phyloP scores from a whole-genome alignment of 192 early-diverging fungal species.

The Mortierella antarctica region DNA sequence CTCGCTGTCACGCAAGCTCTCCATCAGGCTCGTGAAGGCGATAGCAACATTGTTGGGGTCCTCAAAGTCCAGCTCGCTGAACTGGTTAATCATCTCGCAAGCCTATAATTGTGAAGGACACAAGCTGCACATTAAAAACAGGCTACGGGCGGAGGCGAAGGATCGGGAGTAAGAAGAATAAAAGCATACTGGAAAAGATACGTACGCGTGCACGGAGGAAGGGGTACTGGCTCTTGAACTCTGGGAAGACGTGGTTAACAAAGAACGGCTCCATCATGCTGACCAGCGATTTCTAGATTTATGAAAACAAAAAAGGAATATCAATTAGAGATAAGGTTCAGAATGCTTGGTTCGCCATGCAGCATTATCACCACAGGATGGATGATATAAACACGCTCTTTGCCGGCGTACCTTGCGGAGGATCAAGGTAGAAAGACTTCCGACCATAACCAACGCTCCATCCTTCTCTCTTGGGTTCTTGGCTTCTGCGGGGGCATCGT shows the following conservation, averaged over 20 bases:
- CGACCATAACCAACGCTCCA: conserved; percentile 91
- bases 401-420: conserved; percentile 60
- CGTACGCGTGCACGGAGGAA: conserved; percentile 86
- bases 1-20: conserved; percentile 79
- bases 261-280: conserved; percentile 88
- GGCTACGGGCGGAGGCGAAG: background rate
- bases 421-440: conserved; percentile 72
- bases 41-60: conserved; percentile 66
- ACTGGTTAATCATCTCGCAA: conserved; percentile 64
- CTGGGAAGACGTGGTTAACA: conserved; percentile 88
- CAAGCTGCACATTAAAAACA: background rate
- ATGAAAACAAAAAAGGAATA: background rate
- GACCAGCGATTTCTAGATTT: conserved; percentile 59
- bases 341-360: background rate
- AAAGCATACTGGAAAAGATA: background rate
- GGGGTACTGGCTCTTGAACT: conserved; percentile 85
- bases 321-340: background rate
- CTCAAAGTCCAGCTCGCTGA: conserved; percentile 73
- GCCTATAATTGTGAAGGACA: conserved; percentile 26
- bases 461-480: conserved; percentile 86
- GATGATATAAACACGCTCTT: background rate
- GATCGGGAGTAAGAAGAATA: background rate
- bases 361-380: too few species aligned
- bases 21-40: conserved; percentile 65
- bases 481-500: conserved; percentile 71